Percentiles rank a stretch among this genome's conserved stretches.
These are phyloP conservation scores for Elsinoe fawcettii DNA, from an alignment of 2,329 filamentous ascomycete species.

Conservation along the genomic window DNA sequence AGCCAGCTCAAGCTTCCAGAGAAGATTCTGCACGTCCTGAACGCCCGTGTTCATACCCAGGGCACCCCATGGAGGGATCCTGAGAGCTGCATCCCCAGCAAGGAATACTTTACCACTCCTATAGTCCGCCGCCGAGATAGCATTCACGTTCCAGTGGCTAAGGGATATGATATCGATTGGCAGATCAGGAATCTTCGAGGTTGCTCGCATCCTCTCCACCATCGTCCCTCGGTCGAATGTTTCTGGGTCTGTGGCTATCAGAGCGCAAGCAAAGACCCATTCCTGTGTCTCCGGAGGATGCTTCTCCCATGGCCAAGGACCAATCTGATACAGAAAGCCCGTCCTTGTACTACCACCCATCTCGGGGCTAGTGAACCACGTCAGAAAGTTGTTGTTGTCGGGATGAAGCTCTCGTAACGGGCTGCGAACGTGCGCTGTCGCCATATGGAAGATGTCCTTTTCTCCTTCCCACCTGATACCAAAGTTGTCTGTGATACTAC, in stretches of 20 bases:
- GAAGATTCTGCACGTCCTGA: slow-evolving; percentile 30
- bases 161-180: slow-evolving; percentile 11
- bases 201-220: slow-evolving; percentile 6
- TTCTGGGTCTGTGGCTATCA: slow-evolving; percentile 15
- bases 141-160: slow-evolving; percentile 13
- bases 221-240: not conserved
- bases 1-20: slow-evolving; percentile 30
- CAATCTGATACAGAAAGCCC: slow-evolving; percentile 31
- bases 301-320: slow-evolving; percentile 26
- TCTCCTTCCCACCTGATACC: slow-evolving; percentile 28
- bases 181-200: slow-evolving; percentile 1
- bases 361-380: slow-evolving; percentile 31
- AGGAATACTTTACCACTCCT: slow-evolving; percentile 23
- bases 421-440: slow-evolving; percentile 28
- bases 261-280: slow-evolving; percentile 29
- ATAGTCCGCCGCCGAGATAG: slow-evolving; percentile 10
- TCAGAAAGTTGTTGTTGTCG: slow-evolving; percentile 28
- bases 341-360: slow-evolving; percentile 29
- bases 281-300: slow-evolving; percentile 24
- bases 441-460: slow-evolving; percentile 30
- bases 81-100: slow-evolving; percentile 31
- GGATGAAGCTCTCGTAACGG: slow-evolving; percentile 25
- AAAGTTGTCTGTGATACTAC: slow-evolving; percentile 26
- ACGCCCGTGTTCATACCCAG: slow-evolving; percentile 35
- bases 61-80: slow-evolving; percentile 31